These are phyloP conservation scores for Casuarina equisetifolia DNA, from an alignment of 306 rosid species.

Conservation along the genomic window DNA sequence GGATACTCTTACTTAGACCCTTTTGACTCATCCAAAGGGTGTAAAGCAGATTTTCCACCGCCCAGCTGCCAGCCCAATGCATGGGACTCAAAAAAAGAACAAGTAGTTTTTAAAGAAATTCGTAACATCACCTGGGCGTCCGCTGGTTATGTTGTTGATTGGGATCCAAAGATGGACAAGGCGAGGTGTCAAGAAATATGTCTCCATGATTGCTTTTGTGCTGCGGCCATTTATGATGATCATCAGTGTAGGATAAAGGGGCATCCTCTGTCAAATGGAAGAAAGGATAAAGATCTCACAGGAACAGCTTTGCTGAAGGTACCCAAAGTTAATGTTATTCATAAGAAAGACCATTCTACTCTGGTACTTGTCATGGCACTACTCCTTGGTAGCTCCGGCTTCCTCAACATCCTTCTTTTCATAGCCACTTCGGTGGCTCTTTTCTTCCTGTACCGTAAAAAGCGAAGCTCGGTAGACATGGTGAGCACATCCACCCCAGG, in stretches of 20 bases:
- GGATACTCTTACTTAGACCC: constrained; percentile 20
- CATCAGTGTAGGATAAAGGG: constrained; percentile 14
- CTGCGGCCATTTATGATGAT: neutral
- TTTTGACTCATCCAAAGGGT: constrained; percentile 7
- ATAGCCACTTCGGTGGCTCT: neutral
- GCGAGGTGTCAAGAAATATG: constrained; percentile 8
- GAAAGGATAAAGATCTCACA: neutral
- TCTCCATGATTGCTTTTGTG: constrained; percentile 22
- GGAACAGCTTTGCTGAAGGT: constrained; percentile 12
- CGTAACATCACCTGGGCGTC: neutral
- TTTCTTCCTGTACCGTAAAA: neutral
- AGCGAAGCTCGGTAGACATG: neutral
- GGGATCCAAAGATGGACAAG: neutral
- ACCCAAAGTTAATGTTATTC: neutral
- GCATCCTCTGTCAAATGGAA: constrained; percentile 34
- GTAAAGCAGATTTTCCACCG: constrained; percentile 33
- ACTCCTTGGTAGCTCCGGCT: constrained; percentile 32
- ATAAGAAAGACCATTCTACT: neutral
- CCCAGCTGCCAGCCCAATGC: constrained; percentile 19
- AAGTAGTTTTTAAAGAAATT: constrained; percentile 6
- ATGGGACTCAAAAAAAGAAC: constrained; percentile 16
- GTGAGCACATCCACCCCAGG: neutral
- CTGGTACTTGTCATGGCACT: constrained; percentile 16
- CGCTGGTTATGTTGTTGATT: neutral
- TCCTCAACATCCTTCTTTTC: constrained; percentile 25